Evolutionary conservation across 2,329 filamentous ascomycete species (phyloP).

Genomic region (Neofusicoccum parvum): DNA sequence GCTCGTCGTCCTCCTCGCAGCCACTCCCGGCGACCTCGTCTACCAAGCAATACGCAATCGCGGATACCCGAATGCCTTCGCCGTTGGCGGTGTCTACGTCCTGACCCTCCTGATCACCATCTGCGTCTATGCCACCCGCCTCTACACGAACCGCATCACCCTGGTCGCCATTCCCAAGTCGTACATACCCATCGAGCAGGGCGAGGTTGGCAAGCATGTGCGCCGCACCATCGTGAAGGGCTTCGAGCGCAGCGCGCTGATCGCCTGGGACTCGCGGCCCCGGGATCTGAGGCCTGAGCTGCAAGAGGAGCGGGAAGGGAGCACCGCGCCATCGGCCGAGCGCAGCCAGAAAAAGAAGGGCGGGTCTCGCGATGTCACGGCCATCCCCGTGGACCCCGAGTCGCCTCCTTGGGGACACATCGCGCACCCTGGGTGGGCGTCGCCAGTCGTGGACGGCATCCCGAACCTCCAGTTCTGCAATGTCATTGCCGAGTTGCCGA

Average conservation of each 20-base stretch:
- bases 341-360: slow-evolving; percentile 38
- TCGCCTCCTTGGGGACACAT: slow-evolving; percentile 77
- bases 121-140: slow-evolving; percentile 78
- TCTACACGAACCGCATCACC: slow-evolving; percentile 82
- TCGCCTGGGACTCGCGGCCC: slow-evolving; percentile 78
- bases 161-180: slow-evolving; percentile 82
- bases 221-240: slow-evolving; percentile 73
- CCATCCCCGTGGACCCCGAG: slow-evolving; percentile 43
- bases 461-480: slow-evolving; percentile 80
- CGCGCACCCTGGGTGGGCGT: slow-evolving; percentile 85
- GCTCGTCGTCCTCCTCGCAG: slow-evolving; percentile 71
- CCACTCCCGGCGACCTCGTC: slow-evolving; percentile 78
- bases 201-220: slow-evolving; percentile 75
- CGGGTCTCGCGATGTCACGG: slow-evolving; percentile 31
- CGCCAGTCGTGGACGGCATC: slow-evolving; percentile 72
- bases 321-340: slow-evolving; percentile 30
- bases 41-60: slow-evolving; percentile 69
- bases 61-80: slow-evolving; percentile 79
- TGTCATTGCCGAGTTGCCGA: slow-evolving; percentile 81
- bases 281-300: slow-evolving; percentile 56
- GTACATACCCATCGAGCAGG: slow-evolving; percentile 83
- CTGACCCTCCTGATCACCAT: slow-evolving; percentile 69
- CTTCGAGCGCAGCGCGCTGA: slow-evolving; percentile 74
- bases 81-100: slow-evolving; percentile 75
- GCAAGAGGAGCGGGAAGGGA: slow-evolving; percentile 27